phyloP scores from a whole-genome alignment of 2,329 filamentous ascomycete genomes.

The Colletotrichum simmondsii region DNA sequence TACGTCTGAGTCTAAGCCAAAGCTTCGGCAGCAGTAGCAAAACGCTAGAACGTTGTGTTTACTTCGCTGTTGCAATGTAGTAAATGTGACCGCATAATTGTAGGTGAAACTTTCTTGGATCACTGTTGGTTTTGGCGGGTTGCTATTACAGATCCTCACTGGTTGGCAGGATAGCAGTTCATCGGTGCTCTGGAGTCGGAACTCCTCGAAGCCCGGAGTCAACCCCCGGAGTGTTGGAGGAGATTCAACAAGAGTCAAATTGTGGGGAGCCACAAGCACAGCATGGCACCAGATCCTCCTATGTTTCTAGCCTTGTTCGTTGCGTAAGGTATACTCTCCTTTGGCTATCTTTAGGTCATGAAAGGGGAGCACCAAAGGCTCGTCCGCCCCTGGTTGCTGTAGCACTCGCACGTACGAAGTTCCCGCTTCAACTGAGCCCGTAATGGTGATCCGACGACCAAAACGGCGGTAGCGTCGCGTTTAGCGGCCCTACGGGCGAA shows the following conservation, averaged over 20 bases:
- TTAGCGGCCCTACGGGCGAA: slow-evolving; percentile 5
- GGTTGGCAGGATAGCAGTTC: neutral
- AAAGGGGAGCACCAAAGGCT: neutral
- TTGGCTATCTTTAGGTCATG: neutral
- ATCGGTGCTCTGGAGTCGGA: neutral
- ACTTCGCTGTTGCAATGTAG: neutral
- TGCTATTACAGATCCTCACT: neutral
- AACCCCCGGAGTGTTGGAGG: slow-evolving; percentile 16
- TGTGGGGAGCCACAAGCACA: neutral
- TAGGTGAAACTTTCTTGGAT: slow-evolving; percentile 7
- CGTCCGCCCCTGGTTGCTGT: slow-evolving; percentile 2
- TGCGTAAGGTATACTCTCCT: neutral
- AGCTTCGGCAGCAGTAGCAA: neutral
- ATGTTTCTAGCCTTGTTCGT: neutral
- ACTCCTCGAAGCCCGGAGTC: slow-evolving; percentile 3
- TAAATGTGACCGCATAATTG: neutral
- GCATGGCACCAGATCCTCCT: neutral
- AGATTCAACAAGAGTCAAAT: neutral
- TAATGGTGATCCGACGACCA: neutral
- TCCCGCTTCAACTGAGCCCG: neutral
- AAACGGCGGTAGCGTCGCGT: slow-evolving; percentile 21
- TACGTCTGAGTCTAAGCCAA: neutral
- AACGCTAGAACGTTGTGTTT: neutral
- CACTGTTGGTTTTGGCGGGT: slow-evolving; percentile 5
- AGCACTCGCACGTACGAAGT: neutral